Evolutionary conservation across 371 early-diverging fungal species (phyloP).

Genomic region (Lichtheimia corymbifera): DNA sequence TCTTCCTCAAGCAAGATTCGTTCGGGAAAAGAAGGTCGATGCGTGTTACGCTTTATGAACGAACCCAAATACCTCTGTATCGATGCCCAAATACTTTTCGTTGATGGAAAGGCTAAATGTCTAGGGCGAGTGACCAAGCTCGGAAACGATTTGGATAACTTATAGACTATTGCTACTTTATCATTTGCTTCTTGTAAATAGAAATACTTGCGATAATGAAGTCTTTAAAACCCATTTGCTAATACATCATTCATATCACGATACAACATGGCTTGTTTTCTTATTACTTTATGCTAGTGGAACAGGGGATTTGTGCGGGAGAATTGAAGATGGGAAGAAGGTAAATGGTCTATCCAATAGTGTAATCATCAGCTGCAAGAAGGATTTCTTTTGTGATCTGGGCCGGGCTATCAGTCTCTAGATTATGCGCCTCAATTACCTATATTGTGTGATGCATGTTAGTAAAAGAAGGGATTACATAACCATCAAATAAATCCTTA

Average conservation of each 20-base stretch:
- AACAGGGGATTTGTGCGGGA: too few relatives aligned
- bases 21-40: constrained; percentile 45
- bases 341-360: constrained; percentile 55
- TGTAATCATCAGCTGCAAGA: constrained; percentile 73
- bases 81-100: constrained; percentile 74
- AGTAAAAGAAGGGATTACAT: constrained; percentile 4
- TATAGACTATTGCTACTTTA: too few relatives aligned
- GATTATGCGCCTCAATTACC: constrained; percentile 47
- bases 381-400: constrained; percentile 68
- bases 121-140: constrained; percentile 76
- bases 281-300: too few relatives aligned
- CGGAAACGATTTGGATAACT: constrained; percentile 1
- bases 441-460: constrained; percentile 4
- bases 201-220: too few relatives aligned
- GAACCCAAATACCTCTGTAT: constrained; percentile 79
- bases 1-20: constrained; percentile 2
- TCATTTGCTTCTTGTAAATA: too few relatives aligned
- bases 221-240: too few relatives aligned
- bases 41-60: constrained; percentile 75
- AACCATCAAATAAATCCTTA: constrained; percentile 33
- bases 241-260: too few relatives aligned
- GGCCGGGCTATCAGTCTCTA: constrained; percentile 58
- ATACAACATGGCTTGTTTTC: too few relatives aligned
- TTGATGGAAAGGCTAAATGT: constrained; percentile 86
- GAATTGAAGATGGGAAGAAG: neutral